Conservation (phyloP, 2,329 filamentous ascomycete species). For the Mollisia scopiformis region DNA sequence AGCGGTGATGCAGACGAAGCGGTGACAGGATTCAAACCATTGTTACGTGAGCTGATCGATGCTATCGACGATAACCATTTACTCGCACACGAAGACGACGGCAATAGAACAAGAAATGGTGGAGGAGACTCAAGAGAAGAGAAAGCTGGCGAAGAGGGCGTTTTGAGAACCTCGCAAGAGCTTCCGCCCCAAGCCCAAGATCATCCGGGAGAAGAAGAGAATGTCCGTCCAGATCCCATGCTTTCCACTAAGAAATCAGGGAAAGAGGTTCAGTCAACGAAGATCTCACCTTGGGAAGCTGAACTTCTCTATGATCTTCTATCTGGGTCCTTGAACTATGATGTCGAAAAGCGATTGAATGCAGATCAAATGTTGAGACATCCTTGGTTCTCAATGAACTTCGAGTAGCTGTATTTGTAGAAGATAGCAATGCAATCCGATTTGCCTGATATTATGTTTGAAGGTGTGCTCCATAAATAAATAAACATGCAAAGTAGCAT, state of each 20-base stretch:
- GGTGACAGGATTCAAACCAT: not conserved
- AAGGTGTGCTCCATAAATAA: not conserved
- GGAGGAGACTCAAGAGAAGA: not conserved
- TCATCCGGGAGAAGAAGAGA: too few species aligned
- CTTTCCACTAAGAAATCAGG: too few species aligned
- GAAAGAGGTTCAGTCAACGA: not conserved
- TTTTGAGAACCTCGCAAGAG: too few species aligned
- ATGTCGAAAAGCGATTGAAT: conserved; percentile 1
- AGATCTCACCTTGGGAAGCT: not conserved
- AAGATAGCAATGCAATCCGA: not conserved
- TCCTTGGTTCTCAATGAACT: conserved; percentile 11
- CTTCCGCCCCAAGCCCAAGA: too few species aligned
- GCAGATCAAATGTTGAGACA: conserved; percentile 6
- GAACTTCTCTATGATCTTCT: conserved; percentile 1
- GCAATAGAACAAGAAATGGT: not conserved
- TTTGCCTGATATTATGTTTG: not conserved
- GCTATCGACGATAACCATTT: not conserved
- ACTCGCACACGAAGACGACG: too few species aligned
- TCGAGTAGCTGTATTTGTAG: not conserved
- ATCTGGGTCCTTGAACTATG: not conserved
- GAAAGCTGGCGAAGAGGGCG: not conserved
- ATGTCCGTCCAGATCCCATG: too few species aligned
- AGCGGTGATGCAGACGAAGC: too few species aligned
- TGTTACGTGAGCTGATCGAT: not conserved
- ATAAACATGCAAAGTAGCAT: too few species aligned